Evolutionary conservation across 371 early-diverging fungal genomes (phyloP), one percentile per base, ranked within the genome.

Genomic region (Ordospora pajunii): DNA sequence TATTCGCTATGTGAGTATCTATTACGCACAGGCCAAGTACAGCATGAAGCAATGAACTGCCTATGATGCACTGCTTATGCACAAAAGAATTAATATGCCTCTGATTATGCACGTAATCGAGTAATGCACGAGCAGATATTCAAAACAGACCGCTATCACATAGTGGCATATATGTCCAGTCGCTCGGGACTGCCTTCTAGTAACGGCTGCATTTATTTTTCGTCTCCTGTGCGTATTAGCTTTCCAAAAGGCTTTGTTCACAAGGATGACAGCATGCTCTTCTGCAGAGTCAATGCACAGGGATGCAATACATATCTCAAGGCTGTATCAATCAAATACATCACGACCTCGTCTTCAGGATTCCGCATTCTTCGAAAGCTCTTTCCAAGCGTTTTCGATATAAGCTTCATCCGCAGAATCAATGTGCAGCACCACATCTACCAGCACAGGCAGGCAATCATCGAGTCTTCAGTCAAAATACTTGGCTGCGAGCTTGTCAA

Each of bases 181-280:
- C n/a, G 37, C 37, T 6, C 11, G 0, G 25, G 37, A 7, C 14
- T 58, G 11, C 19, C 40, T 12, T 9, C 58, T 2, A 12, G 58
- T 14, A 40, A 37, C 10, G 25, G 37, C 7, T 58, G 58, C 17
- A 37, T 58, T 37, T 27, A 58, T 7, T 19, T 58, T 27, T 12
- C 40, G 19, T 25, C 58, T 5, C 22, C 58, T 37, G 37, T 58
- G 7, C 12, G n/a, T 7, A 10, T 58, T n/a, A 58, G n/a, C 37
- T 58, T 58, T 25, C 58, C 58, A 37, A 58, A 58, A 19, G 58
- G 40, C 37, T 58, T 58, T 58, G 37, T 58, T 58, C 58, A 37
- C 5, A 58, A 37, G 19, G 58, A 37, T 14, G 32, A 37, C 12
- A 58, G 12, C 3, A 58, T 58, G n/a, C 32, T 32, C 5, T 58